A percentile compares a stretch with the other conserved stretches of the same genome.
phyloP scores from a whole-genome alignment of 306 rosid genomes.

The Cicer cuneatum region DNA sequence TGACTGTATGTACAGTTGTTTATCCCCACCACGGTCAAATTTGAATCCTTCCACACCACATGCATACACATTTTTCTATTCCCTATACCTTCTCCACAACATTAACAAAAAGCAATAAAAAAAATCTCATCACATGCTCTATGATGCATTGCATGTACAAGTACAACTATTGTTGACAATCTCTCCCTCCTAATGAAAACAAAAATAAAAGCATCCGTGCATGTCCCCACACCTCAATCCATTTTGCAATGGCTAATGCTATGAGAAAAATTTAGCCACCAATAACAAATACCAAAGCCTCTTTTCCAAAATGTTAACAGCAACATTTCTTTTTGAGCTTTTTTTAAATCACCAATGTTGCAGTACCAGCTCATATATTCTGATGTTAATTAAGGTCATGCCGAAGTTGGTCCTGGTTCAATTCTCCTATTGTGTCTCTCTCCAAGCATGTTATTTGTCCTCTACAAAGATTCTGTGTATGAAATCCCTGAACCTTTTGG shows the following conservation, averaged over 20 bases:
- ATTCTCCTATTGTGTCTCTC: slow-evolving; percentile 30
- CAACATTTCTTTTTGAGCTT: slow-evolving; percentile 4
- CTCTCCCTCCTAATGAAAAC: slow-evolving; percentile 36
- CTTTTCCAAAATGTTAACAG: slow-evolving; percentile 40
- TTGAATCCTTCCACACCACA: slow-evolving; percentile 41
- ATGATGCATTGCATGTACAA: slow-evolving; percentile 39
- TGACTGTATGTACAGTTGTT: slow-evolving; percentile 55
- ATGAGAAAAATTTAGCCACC: slow-evolving; percentile 52
- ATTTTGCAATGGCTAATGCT: slow-evolving; percentile 41
- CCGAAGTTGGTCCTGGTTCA: slow-evolving; percentile 39
- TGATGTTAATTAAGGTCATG: slow-evolving; percentile 20
- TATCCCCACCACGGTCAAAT: slow-evolving; percentile 36
- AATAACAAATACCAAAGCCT: slow-evolving; percentile 22
- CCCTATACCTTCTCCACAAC: slow-evolving; percentile 51
- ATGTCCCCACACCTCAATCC: slow-evolving; percentile 1
- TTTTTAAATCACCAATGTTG: slow-evolving; percentile 32
- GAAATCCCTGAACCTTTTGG: slow-evolving; percentile 62
- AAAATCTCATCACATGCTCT: slow-evolving; percentile 49
- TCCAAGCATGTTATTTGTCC: slow-evolving; percentile 48
- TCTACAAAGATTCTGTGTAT: slow-evolving; percentile 64
- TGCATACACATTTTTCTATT: slow-evolving; percentile 45
- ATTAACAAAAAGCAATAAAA: slow-evolving; percentile 34
- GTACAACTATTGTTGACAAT: slow-evolving; percentile 33
- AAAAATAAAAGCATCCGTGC: slow-evolving; percentile 32
- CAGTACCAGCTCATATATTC: slow-evolving; percentile 40